Conservation (phyloP, 73 alveolate genomes). For the Paramecium tetraurelia region DNA sequence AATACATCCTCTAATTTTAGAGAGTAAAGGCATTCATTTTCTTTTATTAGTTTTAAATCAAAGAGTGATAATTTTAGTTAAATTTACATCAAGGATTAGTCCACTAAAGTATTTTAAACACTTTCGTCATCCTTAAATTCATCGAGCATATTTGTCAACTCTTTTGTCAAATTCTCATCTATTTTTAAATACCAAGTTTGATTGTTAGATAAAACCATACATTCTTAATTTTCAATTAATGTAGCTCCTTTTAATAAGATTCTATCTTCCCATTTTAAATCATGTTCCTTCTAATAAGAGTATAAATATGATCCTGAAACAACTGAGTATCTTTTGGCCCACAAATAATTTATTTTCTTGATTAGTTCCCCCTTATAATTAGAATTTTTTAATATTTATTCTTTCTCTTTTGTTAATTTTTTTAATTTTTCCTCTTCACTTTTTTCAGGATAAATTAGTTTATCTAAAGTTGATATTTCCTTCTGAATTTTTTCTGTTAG, state of each 20-base stretch:
- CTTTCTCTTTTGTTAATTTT: not conserved
- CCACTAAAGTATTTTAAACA: not conserved
- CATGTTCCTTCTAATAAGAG: constrained; percentile 47
- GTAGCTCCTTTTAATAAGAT: not conserved
- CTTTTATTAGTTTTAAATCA: not conserved
- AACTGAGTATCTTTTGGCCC: constrained; percentile 14
- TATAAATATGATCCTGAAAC: constrained; percentile 50
- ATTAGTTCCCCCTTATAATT: not conserved
- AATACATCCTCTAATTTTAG: not conserved
- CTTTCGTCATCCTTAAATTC: not conserved
- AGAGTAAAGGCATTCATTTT: not conserved
- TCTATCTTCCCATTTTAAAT: constrained; percentile 31
- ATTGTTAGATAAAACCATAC: not conserved
- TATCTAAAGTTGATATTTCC: not conserved
- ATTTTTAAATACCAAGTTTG: not conserved
- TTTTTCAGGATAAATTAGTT: not conserved
- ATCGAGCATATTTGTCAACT: not conserved
- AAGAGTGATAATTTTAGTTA: not conserved
- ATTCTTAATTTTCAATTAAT: not conserved
- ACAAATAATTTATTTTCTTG: not conserved
- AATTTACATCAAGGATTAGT: not conserved
- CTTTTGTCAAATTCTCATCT: not conserved
- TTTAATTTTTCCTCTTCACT: not conserved
- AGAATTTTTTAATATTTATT: not conserved
- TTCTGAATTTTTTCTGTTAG: not conserved